Conservation (phyloP, 2,329 filamentous ascomycete genomes). For the Calonectria montana region DNA sequence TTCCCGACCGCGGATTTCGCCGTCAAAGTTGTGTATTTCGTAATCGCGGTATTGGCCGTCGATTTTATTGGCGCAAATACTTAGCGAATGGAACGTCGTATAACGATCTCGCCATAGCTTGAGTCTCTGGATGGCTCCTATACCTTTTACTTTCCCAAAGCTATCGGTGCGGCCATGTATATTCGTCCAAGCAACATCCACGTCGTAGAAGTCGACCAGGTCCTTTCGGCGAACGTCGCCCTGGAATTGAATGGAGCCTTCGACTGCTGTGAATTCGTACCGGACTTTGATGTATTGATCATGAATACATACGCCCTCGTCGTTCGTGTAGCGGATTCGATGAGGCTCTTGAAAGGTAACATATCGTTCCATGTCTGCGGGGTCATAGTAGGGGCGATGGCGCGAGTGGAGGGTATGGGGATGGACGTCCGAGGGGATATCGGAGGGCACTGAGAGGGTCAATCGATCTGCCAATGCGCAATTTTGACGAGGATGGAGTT, state of each 20-base stretch:
- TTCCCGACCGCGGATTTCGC: conserved; percentile 58
- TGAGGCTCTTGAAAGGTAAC: conserved; percentile 61
- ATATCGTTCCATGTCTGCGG: conserved; percentile 61
- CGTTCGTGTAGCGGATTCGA: conserved; percentile 59
- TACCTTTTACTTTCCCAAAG: conserved; percentile 62
- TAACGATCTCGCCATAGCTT: conserved; percentile 64
- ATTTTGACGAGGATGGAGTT: not conserved
- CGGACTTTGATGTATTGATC: conserved; percentile 61
- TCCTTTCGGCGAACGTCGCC: conserved; percentile 60
- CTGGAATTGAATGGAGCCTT: conserved; percentile 61
- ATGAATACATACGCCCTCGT: conserved; percentile 59
- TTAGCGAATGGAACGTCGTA: conserved; percentile 59
- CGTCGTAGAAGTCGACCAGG: conserved; percentile 62
- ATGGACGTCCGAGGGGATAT: conserved; percentile 56
- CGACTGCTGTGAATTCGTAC: conserved; percentile 63
- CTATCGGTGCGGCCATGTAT: conserved; percentile 60
- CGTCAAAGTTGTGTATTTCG: conserved; percentile 59
- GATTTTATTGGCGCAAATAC: conserved; percentile 59
- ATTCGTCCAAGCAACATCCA: conserved; percentile 65
- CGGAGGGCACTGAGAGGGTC: conserved; percentile 55
- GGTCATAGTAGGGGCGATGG: conserved; percentile 62
- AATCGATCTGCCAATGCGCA: conserved; percentile 21
- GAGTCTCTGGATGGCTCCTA: conserved; percentile 63
- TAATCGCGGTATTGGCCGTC: conserved; percentile 62
- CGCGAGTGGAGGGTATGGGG: conserved; percentile 63